Percentiles rank a stretch among this genome's conserved stretches.
phyloP scores from a whole-genome alignment of 106 monocot species.

The Dioscorea zingiberensis region DNA sequence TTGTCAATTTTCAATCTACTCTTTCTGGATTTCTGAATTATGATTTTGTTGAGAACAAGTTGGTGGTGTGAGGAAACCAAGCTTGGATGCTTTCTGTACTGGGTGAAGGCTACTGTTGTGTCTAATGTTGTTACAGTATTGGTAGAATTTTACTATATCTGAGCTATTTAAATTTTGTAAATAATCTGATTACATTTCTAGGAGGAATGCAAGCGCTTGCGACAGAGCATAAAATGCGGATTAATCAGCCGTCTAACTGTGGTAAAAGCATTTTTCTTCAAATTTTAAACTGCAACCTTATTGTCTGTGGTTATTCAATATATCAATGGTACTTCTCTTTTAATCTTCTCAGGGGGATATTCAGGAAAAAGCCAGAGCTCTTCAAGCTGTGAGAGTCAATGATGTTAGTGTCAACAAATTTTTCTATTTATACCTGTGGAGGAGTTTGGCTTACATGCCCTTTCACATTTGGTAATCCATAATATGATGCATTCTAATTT shows the following conservation, averaged over 20 bases:
- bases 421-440: background rate
- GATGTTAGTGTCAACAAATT: constrained; percentile 49
- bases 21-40: no score
- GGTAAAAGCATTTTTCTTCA: constrained; percentile 35
- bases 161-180: no score
- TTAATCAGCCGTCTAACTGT: constrained; percentile 66
- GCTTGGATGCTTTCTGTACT: no score
- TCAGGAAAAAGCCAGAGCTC: constrained; percentile 68
- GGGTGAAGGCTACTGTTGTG: no score
- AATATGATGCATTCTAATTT: background rate
- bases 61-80: no score
- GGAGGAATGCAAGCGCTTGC: constrained; percentile 90
- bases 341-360: constrained; percentile 49
- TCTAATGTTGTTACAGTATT: no score
- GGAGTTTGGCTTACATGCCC: background rate
- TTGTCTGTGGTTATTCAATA: background rate
- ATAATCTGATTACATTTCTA: constrained; percentile 17
- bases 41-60: no score
- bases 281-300: background rate
- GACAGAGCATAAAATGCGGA: constrained; percentile 94
- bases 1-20: no score
- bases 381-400: constrained; percentile 76
- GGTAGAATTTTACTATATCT: no score
- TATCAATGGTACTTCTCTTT: constrained; percentile 4
- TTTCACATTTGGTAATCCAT: background rate